Evolutionary conservation across 1,284 basidiomycete species (phyloP).

Genomic region (Ceratobasidium sp.): DNA sequence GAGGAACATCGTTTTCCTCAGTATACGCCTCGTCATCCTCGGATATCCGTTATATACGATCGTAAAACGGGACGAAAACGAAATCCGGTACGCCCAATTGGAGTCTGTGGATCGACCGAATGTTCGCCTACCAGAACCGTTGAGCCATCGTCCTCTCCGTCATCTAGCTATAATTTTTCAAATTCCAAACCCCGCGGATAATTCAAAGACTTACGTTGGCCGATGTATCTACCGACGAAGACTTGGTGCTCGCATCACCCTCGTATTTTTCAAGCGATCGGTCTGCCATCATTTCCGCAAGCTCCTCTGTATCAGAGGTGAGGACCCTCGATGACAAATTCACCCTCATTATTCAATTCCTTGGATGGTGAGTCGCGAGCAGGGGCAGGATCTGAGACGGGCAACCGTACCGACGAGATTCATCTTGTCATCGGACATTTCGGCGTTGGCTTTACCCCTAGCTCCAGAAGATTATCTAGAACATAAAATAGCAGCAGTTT

Average conservation of each 20-base stretch:
- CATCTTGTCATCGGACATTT: conserved; percentile 39
- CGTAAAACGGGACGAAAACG: background rate
- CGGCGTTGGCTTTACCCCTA: background rate
- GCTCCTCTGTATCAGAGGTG: conserved; percentile 37
- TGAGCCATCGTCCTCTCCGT: background rate
- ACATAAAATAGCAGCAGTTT: background rate
- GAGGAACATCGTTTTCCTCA: conserved; percentile 14
- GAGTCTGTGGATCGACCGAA: background rate
- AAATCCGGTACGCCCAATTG: background rate
- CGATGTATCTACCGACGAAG: background rate
- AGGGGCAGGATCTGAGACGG: background rate
- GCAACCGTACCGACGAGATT: conserved; percentile 2
- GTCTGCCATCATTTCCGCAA: conserved; percentile 29
- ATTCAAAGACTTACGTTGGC: background rate
- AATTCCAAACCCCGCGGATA: background rate
- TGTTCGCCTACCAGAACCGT: background rate
- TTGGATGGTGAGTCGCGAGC: background rate
- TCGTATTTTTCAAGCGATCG: conserved; percentile 37
- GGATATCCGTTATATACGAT: conserved; percentile 14
- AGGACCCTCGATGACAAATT: conserved; percentile 6
- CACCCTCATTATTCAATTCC: background rate
- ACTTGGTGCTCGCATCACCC: no score
- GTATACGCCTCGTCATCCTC: background rate
- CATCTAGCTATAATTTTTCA: background rate
- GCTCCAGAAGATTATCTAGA: background rate